Evolutionary conservation across 2,329 filamentous ascomycete species (phyloP).

Genomic region (Colletotrichum lupini): DNA sequence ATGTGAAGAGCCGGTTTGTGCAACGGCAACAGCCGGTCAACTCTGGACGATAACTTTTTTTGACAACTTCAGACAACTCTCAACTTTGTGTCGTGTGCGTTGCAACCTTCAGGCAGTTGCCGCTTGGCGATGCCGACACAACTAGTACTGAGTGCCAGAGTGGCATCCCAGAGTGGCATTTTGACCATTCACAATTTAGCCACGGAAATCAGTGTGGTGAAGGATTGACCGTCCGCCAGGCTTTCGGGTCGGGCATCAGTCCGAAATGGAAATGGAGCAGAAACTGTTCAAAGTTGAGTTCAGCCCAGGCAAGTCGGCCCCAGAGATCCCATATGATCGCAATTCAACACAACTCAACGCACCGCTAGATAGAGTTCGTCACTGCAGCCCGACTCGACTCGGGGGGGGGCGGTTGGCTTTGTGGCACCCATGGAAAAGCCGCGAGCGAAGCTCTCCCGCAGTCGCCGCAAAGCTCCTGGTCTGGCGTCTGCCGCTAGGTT

Average conservation of each 20-base stretch:
- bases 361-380: slow-evolving; percentile 21
- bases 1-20: background rate
- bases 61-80: background rate
- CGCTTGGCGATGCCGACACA: slow-evolving; percentile 21
- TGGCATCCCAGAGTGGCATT: background rate
- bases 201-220: background rate
- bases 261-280: background rate
- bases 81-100: background rate
- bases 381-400: slow-evolving; percentile 2
- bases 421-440: slow-evolving; percentile 6
- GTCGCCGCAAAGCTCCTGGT: slow-evolving; percentile 14
- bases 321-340: background rate
- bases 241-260: slow-evolving; percentile 10
- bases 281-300: slow-evolving; percentile 2
- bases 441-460: slow-evolving; percentile 22
- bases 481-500: slow-evolving; percentile 17
- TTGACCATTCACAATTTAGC: background rate
- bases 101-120: background rate
- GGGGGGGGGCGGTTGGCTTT: background rate
- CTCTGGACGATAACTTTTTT: background rate
- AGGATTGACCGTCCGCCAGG: background rate
- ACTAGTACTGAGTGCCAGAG: background rate
- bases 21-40: slow-evolving; percentile 17
- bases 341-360: slow-evolving; percentile 1
- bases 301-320: slow-evolving; percentile 1